Conservation (phyloP, 2,329 filamentous ascomycete species). For the Colletotrichum aenigma region DNA sequence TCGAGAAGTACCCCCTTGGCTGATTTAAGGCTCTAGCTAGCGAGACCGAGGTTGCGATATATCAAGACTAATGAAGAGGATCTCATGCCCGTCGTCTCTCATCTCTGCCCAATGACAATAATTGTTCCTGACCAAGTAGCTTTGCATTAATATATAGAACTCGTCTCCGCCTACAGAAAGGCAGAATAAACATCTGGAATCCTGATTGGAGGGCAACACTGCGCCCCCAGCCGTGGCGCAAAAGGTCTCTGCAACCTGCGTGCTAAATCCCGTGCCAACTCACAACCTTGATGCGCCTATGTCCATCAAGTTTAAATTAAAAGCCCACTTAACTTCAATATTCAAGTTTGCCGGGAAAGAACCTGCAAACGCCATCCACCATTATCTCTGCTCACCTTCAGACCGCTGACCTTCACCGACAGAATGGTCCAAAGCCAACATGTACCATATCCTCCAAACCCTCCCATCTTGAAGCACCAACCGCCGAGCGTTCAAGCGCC, state of each 20-base stretch:
- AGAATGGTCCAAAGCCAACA: not conserved
- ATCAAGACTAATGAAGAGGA: not conserved
- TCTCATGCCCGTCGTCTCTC: not conserved
- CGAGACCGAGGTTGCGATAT: constrained; percentile 23
- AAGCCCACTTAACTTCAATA: not conserved
- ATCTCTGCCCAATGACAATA: not conserved
- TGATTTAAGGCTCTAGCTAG: constrained; percentile 30
- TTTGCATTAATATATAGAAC: not conserved
- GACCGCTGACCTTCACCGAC: not conserved
- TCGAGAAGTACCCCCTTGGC: constrained; percentile 30
- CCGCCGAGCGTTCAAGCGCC: not conserved
- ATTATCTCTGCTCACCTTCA: not conserved
- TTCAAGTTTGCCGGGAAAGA: not conserved
- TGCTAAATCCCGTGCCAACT: not conserved
- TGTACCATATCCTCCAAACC: not conserved
- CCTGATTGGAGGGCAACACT: not conserved
- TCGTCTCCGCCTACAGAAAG: not conserved
- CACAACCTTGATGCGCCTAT: not conserved
- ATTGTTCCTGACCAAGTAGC: not conserved
- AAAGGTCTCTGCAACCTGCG: not conserved
- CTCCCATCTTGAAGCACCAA: not conserved
- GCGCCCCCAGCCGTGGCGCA: not conserved
- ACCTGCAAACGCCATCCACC: not conserved
- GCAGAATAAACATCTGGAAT: not conserved
- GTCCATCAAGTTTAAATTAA: not conserved